Percentiles rank a stretch among this genome's conserved stretches.
phyloP scores from a whole-genome alignment of 163 green algal genomes.

The Scenedesmus sp. region DNA sequence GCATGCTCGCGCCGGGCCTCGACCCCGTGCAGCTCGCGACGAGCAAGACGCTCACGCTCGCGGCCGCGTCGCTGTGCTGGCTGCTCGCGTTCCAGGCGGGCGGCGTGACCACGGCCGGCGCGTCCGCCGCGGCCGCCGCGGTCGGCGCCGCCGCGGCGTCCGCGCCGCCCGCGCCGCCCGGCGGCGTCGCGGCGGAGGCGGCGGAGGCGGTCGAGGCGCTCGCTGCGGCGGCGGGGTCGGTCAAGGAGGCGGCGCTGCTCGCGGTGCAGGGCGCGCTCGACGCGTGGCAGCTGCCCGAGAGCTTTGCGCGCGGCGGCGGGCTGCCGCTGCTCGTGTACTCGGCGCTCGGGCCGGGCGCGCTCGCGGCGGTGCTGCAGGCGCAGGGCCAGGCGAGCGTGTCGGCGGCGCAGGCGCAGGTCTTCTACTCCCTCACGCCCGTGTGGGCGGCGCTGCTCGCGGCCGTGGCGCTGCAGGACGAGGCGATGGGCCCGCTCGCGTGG shows the following conservation, averaged over 20 bases:
- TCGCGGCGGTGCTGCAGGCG: conserved; percentile 48
- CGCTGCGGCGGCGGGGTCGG: too few relatives aligned
- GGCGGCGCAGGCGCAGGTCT: conserved; percentile 48
- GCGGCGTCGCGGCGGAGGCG: background rate
- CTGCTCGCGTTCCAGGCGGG: conserved; percentile 14
- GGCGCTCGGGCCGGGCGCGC: conserved; percentile 42
- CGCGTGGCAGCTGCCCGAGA: conserved; percentile 69
- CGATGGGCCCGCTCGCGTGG: conserved; percentile 42
- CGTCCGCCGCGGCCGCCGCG: background rate
- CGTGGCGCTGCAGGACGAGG: conserved; percentile 25
- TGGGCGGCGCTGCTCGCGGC: conserved; percentile 36
- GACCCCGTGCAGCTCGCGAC: conserved; percentile 44
- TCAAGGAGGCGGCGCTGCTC: background rate
- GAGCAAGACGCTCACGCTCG: conserved; percentile 47
- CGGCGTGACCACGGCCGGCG: background rate
- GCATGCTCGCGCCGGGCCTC: conserved; percentile 30
- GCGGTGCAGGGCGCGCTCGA: conserved; percentile 49
- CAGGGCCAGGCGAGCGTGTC: conserved; percentile 40
- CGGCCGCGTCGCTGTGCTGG: conserved; percentile 33
- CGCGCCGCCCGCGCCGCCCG: too few relatives aligned
- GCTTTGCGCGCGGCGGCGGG: conserved; percentile 52
- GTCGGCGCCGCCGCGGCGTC: too few relatives aligned
- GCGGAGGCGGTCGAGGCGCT: background rate
- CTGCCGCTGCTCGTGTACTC: conserved; percentile 44
- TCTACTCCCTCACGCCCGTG: conserved; percentile 45